Conservation (phyloP, 345 rosid genomes). For the Streptanthus diversifolius region DNA sequence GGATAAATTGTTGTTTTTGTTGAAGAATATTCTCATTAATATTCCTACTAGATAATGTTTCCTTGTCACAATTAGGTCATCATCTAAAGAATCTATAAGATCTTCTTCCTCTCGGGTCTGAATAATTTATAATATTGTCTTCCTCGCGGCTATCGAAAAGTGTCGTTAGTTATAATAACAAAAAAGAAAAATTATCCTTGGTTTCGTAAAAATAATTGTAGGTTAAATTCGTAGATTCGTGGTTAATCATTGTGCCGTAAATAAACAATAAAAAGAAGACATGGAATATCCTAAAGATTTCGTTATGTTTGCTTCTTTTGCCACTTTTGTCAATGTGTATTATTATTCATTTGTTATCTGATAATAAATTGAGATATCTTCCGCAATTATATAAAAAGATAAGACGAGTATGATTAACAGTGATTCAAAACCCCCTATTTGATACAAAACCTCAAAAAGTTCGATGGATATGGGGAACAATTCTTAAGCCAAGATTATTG, state of each 20-base stretch:
- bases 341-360: background rate
- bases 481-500: no score
- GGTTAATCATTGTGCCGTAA: slow-evolving; percentile 32
- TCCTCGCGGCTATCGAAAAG: slow-evolving; percentile 31
- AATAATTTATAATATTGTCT: slow-evolving; percentile 5
- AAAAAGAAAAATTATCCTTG: background rate
- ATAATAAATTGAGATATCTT: background rate
- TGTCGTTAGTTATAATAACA: background rate
- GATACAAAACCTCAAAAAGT: no score
- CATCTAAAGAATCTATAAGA: slow-evolving; percentile 29
- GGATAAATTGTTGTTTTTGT: background rate
- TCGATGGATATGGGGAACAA: no score
- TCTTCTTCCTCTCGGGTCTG: slow-evolving; percentile 14
- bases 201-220: background rate
- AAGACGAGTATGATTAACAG: slow-evolving; percentile 15
- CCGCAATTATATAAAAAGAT: slow-evolving; percentile 8
- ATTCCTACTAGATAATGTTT: slow-evolving; percentile 13
- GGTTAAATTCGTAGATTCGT: slow-evolving; percentile 30
- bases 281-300: slow-evolving; percentile 37
- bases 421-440: background rate
- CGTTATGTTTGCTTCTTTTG: slow-evolving; percentile 32
- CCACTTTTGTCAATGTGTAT: slow-evolving; percentile 20
- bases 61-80: slow-evolving; percentile 28
- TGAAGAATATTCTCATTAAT: slow-evolving; percentile 3
- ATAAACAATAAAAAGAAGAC: slow-evolving; percentile 30